These are phyloP conservation scores for Hansenula anomala DNA, from an alignment of 1,139 yeast genomes.

Conservation along the genomic window DNA sequence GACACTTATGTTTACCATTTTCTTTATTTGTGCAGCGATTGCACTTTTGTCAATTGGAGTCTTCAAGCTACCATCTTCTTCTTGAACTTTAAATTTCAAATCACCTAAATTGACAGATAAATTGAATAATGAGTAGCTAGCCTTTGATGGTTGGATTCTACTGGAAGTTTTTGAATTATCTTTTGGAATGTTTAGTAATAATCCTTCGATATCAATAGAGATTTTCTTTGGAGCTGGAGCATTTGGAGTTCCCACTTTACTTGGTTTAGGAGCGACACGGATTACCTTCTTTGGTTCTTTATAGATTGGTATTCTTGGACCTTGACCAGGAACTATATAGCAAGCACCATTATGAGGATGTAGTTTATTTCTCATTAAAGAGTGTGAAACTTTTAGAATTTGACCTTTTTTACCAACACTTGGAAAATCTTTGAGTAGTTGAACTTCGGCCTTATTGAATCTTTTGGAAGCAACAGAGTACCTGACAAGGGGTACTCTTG, in stretches of 20 bases:
- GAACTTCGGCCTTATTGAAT: conserved; percentile 48
- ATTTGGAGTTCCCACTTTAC: too few relatives aligned
- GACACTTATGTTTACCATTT: conserved; percentile 8
- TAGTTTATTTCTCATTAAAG: conserved; percentile 75
- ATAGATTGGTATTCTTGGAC: conserved; percentile 54
- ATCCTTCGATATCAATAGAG: conserved; percentile 12
- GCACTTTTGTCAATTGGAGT: conserved; percentile 5
- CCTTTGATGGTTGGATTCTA: conserved; percentile 5
- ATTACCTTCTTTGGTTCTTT: conserved; percentile 20
- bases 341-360: conserved; percentile 71
- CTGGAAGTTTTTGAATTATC: conserved; percentile 1
- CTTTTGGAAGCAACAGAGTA: conserved; percentile 32
- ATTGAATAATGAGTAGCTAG: conserved; percentile 19
- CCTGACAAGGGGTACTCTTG: conserved; percentile 20
- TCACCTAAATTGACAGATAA: conserved; percentile 12
- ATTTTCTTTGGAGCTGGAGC: conserved; percentile 3
- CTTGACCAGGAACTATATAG: conserved; percentile 49
- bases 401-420: conserved; percentile 56
- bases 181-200: conserved; percentile 15
- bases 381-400: conserved; percentile 71
- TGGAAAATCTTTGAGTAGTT: conserved; percentile 62
- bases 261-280: too few relatives aligned
- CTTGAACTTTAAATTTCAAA: conserved; percentile 3
- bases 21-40: conserved; percentile 9
- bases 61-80: conserved; percentile 2